Evolutionary conservation across 2,329 filamentous ascomycete genomes (phyloP), one percentile per base, ranked within the genome.

Genomic region (Dactylonectria macrodidyma): DNA sequence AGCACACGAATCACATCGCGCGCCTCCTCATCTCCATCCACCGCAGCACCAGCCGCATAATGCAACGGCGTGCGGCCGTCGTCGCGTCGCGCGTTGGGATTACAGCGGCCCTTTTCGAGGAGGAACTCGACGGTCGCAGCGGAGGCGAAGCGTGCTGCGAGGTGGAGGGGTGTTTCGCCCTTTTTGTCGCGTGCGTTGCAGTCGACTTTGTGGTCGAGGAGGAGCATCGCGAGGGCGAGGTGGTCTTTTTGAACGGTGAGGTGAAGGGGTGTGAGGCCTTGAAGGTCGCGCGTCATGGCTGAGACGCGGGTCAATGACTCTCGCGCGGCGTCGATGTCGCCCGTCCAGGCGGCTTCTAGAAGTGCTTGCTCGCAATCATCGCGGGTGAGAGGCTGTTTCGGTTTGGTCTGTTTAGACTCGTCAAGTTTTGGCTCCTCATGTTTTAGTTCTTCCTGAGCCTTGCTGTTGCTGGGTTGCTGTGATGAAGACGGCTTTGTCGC

Each of bases 341-440:
- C 78, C 34, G 76, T 76, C 78, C 78, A 82, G 65, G 79, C 77
- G 0, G 77, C 78, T 44, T 79, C 78, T 1, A 80, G 72, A 3
- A 80, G 68, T 0, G 67, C 30, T 0, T 79, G 78, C 56, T 74
- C 65, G 0, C 72, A 67, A 16, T 72, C 67, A 3, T 75, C 68
- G 8, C 41, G n/a, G 19, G 19, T 56, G 62, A 1, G 22, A 6
- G 14, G 38, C 5, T 30, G 41, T 0, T 9, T 38, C 55, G 9
- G n/a, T 8, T 41, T 55, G 9, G 50, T 38, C 34, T 16, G 30
- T 33, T 68, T 41, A 5, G 33, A 11, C 30, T 52, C 26, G 3
- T 58, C 38, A 3, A 30, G 26, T 30, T 30, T 30, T 4, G 26
- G 26, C 7, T 30, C 26, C 4, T 30, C 26, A 7, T 30, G 26